Evolutionary conservation across 768 basidiomycete species (phyloP), one percentile per base, ranked within the genome.

Genomic region (Tulasnella sp.): DNA sequence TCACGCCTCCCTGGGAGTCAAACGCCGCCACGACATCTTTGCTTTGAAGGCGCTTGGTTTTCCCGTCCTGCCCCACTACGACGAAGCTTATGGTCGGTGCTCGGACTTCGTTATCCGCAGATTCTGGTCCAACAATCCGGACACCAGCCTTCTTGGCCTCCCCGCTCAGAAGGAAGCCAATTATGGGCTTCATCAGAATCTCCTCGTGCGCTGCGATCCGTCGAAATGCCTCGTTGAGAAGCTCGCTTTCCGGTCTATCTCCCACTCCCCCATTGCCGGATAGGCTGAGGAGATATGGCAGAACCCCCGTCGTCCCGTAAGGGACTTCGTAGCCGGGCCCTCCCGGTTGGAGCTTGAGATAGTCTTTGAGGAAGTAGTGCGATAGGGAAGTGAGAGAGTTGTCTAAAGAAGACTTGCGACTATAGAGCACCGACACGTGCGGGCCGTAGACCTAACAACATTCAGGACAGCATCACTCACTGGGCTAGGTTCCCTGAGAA

Each of bases 51-150:
- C 88, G 82, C 32, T 85, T 85, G 72, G 88, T 86, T 0, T 90
- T 91, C 61, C 72, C 78, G 4, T 73, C 73, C 26, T 70, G 74
- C 11, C 71, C 79, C 1, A 87, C 86, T 11, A 94, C 90, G 20
- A 93, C 88, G 80, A 94, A 94, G 74, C 88, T 89, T 46, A 94
- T 85, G 0, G 92, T 94, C 3, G 92, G 92, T 0, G 89, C 90
- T 39, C 92, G 85, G 3, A 77, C 77, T 32, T 20, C 16, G 23
- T 55, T 55, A 1, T 78, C 78, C 81, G 82, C 51, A 84, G 67
- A 39, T 85, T 89, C 90, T 16, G 88, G 87, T 6, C 93, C 93
- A 9, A 94, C 90, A 35, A 94, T 83, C 18, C 89, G 84, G 35
- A 93, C 90, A 2, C 92, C 92, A 69, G 90, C 84, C 48, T 84